Percentiles rank a stretch among this genome's conserved stretches.
Evolutionary conservation across 2,329 filamentous ascomycete species (phyloP).

Genomic region (Periconia digitata): DNA sequence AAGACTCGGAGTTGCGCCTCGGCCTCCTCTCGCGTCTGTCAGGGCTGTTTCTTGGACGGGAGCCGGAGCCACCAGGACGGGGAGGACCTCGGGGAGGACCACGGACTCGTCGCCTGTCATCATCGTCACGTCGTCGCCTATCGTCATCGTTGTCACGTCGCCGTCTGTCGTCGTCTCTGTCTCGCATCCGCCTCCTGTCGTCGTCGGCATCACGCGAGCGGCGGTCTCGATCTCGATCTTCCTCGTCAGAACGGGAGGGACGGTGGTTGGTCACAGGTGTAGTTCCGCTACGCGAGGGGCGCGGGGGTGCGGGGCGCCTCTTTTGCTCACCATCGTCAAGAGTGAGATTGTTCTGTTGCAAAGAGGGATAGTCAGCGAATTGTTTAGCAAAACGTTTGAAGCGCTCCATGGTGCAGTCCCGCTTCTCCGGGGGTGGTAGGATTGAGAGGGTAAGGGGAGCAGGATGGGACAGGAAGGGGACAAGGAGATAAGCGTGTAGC

Average conservation of each 20-base stretch:
- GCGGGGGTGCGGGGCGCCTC: slow-evolving; percentile 26
- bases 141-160: slow-evolving; percentile 51
- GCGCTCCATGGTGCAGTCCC: slow-evolving; percentile 39
- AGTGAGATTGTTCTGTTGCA: slow-evolving; percentile 64
- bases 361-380: slow-evolving; percentile 47
- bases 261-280: slow-evolving; percentile 57
- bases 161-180: background rate
- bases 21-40: slow-evolving; percentile 54
- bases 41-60: slow-evolving; percentile 37
- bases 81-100: slow-evolving; percentile 27
- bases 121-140: slow-evolving; percentile 6
- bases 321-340: slow-evolving; percentile 61
- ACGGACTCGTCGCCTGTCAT: slow-evolving; percentile 8
- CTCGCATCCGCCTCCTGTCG: background rate
- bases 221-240: slow-evolving; percentile 30
- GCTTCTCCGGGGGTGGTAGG: background rate
- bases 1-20: slow-evolving; percentile 79
- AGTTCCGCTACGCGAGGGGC: slow-evolving; percentile 47
- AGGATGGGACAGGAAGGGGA: background rate
- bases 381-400: slow-evolving; percentile 42
- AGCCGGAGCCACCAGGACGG: slow-evolving; percentile 42
- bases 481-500: slow-evolving; percentile 1
- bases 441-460: background rate
- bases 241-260: slow-evolving; percentile 67
- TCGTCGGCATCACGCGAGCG: background rate